Base-by-base conservation (phyloP, 768 basidiomycete species). In the Mycena galopus region DNA sequence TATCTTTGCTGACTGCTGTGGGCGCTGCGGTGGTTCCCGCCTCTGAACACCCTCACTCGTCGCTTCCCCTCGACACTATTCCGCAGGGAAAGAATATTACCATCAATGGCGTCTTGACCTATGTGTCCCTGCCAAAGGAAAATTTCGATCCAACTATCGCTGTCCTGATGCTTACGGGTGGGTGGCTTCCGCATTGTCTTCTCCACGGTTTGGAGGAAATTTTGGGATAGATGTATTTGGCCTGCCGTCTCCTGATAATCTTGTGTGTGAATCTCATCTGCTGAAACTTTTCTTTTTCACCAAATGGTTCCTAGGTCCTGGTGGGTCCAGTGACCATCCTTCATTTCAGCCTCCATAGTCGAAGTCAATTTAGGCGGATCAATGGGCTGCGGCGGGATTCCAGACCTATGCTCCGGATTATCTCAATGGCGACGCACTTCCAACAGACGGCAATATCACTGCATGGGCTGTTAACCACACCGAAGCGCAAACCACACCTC, bases 401-500 rank as follows among this genome's bases (percentile, higher is more conserved):
- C 30, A 76, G 72, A 74, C 73, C 9, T 76, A 65, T 59, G 72
- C 67, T 16, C 75, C 75, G 17, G 75, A 76, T 60, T 76, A 76
- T 44, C 67, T 76, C 25, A 73, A 73, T 47, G 75, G 72, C 8
- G 73, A 76, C 47, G 69, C 69, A 6, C 25, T 76, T 29, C 44
- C 75, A 16, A 62, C 35, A 10, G 67, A 19, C 0, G 73, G 69
- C 27, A 73, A 80, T 66, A 50, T 75, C 10, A 77, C 78, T 21
- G 77, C 61, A 11, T 87, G 84, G 86, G 4, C 82, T 21, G 47
- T 63, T 5, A 78, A 77, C 30, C 83, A 84, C 65, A 78, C 78
- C 5, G 74, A 78, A 51, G 79, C 75, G 17, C 76, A 78, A 51
- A 82, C 82, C 0, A 79, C 80, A 21, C 80, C 82, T 0, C 63